A percentile compares a stretch with the other conserved stretches of the same genome.
These are phyloP conservation scores for Zymoseptoria ardabiliae DNA, from an alignment of 2,329 filamentous ascomycete genomes.

Conservation along the genomic window DNA sequence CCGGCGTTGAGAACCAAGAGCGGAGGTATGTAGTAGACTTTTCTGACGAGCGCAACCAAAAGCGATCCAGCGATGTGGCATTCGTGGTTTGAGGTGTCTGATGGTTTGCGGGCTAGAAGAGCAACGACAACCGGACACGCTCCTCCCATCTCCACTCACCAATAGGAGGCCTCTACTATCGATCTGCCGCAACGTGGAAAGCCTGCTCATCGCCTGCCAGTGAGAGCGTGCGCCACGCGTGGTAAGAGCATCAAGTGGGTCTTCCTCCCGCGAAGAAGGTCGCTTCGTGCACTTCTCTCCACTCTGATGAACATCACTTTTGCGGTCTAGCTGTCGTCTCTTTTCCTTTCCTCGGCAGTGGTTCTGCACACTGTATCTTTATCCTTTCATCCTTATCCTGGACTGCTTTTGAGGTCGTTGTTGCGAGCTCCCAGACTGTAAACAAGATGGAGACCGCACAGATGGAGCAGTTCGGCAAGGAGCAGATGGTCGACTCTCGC, in stretches of 20 bases:
- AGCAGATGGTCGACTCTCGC: constrained; percentile 7
- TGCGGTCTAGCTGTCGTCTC: neutral
- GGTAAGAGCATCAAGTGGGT: neutral
- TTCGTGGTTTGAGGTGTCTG: too few species aligned
- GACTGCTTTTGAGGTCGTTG: neutral
- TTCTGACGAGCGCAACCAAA: too few species aligned
- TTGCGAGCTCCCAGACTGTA: neutral
- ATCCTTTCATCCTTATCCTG: neutral
- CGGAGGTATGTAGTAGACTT: too few species aligned
- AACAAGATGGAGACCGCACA: constrained; percentile 12
- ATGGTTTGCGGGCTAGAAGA: neutral
- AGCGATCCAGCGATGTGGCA: too few species aligned
- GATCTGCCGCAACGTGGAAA: neutral
- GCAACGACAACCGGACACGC: neutral
- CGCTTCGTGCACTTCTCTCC: neutral
- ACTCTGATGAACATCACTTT: neutral
- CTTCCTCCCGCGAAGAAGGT: neutral
- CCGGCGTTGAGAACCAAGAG: neutral
- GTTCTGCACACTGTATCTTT: neutral
- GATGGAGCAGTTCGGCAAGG: constrained; percentile 10
- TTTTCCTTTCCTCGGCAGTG: neutral
- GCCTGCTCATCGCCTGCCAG: neutral
- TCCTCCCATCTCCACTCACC: neutral
- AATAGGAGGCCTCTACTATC: neutral
- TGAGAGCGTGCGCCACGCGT: neutral